phyloP scores from a whole-genome alignment of 768 basidiomycete genomes.

The Tricholoma matsutake region DNA sequence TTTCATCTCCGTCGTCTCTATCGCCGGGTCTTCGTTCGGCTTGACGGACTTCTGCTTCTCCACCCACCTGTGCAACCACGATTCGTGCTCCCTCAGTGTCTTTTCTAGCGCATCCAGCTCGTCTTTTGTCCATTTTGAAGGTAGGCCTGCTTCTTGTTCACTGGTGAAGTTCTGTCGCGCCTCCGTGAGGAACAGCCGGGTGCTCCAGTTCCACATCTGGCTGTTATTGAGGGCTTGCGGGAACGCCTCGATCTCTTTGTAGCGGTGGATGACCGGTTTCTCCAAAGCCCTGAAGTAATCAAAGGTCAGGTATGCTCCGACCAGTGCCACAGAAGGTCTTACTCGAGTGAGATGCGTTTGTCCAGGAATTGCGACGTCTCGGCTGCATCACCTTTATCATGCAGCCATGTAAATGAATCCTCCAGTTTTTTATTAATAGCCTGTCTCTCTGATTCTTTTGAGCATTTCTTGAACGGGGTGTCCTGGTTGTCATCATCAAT shows the following conservation, averaged over 20 bases:
- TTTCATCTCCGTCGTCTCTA: slow-evolving; percentile 84
- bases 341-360: slow-evolving; percentile 84
- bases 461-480: slow-evolving; percentile 84
- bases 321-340: slow-evolving; percentile 1
- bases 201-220: slow-evolving; percentile 88
- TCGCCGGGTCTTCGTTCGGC: slow-evolving; percentile 79
- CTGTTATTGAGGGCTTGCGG: slow-evolving; percentile 78
- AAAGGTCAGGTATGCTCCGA: slow-evolving; percentile 3
- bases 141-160: slow-evolving; percentile 55
- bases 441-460: slow-evolving; percentile 66
- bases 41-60: slow-evolving; percentile 78
- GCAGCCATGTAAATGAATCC: slow-evolving; percentile 80
- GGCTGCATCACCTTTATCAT: slow-evolving; percentile 80
- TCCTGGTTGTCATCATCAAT: slow-evolving; percentile 62
- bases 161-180: slow-evolving; percentile 72
- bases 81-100: slow-evolving; percentile 73
- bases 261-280: slow-evolving; percentile 78
- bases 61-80: slow-evolving; percentile 80
- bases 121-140: slow-evolving; percentile 80
- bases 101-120: slow-evolving; percentile 81
- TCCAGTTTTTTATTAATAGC: slow-evolving; percentile 64
- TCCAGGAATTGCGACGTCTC: slow-evolving; percentile 71
- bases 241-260: slow-evolving; percentile 86
- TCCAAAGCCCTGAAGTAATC: slow-evolving; percentile 59
- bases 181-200: slow-evolving; percentile 79